Evolutionary conservation across 2,329 filamentous ascomycete genomes (phyloP).

Genomic region (Camillea tinctor): DNA sequence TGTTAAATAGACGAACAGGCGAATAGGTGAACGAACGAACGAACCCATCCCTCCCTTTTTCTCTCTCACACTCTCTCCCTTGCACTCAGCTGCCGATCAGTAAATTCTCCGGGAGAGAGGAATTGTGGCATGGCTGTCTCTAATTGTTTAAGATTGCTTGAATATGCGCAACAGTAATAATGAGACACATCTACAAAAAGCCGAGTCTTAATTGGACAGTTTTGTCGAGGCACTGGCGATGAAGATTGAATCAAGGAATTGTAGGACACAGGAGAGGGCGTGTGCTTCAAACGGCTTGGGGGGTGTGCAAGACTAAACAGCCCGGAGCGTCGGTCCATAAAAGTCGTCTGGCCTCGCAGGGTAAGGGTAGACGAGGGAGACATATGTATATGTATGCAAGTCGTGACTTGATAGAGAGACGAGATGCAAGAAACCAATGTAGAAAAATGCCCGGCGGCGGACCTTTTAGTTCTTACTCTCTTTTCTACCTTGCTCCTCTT

Average conservation of each 20-base stretch:
- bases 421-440: conserved; percentile 21
- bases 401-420: neutral
- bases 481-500: no score
- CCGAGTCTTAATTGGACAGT: conserved; percentile 24
- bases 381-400: neutral
- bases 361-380: conserved; percentile 29
- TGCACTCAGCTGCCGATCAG: conserved; percentile 21
- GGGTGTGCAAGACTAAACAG: conserved; percentile 31
- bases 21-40: no score
- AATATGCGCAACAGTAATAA: conserved; percentile 28
- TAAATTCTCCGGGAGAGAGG: conserved; percentile 28
- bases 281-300: conserved; percentile 26
- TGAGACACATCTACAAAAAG: conserved; percentile 26
- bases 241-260: conserved; percentile 16
- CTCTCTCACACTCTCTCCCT: neutral
- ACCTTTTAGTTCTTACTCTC: neutral
- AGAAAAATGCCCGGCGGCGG: conserved; percentile 25
- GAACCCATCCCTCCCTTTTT: neutral
- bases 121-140: conserved; percentile 21
- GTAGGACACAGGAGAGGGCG: conserved; percentile 13
- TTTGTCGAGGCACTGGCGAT: conserved; percentile 22
- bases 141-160: conserved; percentile 23
- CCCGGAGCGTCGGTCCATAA: conserved; percentile 22
- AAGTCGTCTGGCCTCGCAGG: conserved; percentile 25
- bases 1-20: no score